Base-by-base conservation (phyloP, 495 filamentous ascomycete genomes). In the Aspergillus nidulans region DNA sequence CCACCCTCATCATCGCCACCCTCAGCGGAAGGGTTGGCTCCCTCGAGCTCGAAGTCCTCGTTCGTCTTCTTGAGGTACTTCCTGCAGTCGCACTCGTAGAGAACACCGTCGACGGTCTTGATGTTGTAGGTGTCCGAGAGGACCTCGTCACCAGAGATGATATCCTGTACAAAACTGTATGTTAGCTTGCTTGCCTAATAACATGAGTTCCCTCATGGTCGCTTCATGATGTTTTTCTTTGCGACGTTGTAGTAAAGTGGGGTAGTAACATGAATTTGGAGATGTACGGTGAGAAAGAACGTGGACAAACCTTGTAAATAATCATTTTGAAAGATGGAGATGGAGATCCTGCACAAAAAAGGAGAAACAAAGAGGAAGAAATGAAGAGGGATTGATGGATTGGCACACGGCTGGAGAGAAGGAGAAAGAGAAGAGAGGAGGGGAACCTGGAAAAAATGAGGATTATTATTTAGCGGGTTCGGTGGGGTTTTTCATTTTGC, bases 11-110 rank as follows among this genome's bases (percentile, higher is more conserved):
- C 92, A 20, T 85, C 90, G 50, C 69, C 85, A 63, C 86, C 94
- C 78, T 97, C 94, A 58, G 94, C 91, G 55, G 94, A 97, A 55
- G 94, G 89, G 77, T 97, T 98, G 77, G 91, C 95, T 72, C 94
- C 94, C 67, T 85, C 96, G 66, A 97, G 91, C 85, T 87, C 77
- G 73, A 96, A 84, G 59, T 87, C 72, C 60, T 91, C 88, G 64
- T 64, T 67, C 44, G 70, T 81, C 55, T 84, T 89, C 71, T 86
- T 78, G 19, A 84, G 80, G 74, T 96, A 89, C 84, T 90, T 95
- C 65, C 78, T 79, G 77, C 94, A 96, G 73, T 98, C 86, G 61
- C 84, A 85, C 74, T 97, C 91, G 69, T 89, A 96, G 61, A 86
- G 84, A 62, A 85, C 75, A 48, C 81, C 83, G 68, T 91, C 89